Percentiles rank a stretch among this genome's conserved stretches.
Evolutionary conservation across 2,329 filamentous ascomycete genomes (phyloP).

Genomic region (Ophiostoma sp.): DNA sequence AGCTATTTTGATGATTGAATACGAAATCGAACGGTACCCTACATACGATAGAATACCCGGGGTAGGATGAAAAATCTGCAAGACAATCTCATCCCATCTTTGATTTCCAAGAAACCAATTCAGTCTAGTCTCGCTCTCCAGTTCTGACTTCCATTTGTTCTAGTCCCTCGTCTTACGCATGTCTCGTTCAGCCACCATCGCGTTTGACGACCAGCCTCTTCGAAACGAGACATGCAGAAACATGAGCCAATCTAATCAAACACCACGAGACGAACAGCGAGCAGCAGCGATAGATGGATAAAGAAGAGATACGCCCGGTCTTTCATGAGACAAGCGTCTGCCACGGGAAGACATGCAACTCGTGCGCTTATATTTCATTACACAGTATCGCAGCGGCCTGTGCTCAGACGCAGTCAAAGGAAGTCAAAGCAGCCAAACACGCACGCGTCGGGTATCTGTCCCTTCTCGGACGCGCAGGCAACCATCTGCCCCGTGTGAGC

Average conservation of each 20-base stretch:
- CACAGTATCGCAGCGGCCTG: too few species aligned
- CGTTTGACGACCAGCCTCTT: neutral
- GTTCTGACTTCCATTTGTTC: too few species aligned
- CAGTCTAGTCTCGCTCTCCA: too few species aligned
- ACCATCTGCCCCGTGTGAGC: neutral
- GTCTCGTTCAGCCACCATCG: neutral
- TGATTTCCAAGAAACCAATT: too few species aligned
- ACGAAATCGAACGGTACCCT: neutral
- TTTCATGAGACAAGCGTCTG: too few species aligned
- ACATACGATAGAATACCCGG: too few species aligned
- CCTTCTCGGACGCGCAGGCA: neutral
- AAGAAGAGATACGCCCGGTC: neutral
- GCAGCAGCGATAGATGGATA: neutral
- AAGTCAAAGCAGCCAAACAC: neutral
- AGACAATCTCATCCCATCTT: too few species aligned
- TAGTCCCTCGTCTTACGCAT: neutral
- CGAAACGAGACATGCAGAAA: constrained; percentile 1
- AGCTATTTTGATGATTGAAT: neutral
- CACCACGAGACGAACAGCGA: neutral
- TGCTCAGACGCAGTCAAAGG: too few species aligned
- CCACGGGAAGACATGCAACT: too few species aligned
- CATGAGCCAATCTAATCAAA: neutral
- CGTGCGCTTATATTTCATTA: too few species aligned
- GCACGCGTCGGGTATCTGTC: neutral
- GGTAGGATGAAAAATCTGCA: too few species aligned